Percentiles rank a stretch among this genome's conserved stretches.
Evolutionary conservation across 805 yeast species (phyloP).

Genomic region (Candida germanica): DNA sequence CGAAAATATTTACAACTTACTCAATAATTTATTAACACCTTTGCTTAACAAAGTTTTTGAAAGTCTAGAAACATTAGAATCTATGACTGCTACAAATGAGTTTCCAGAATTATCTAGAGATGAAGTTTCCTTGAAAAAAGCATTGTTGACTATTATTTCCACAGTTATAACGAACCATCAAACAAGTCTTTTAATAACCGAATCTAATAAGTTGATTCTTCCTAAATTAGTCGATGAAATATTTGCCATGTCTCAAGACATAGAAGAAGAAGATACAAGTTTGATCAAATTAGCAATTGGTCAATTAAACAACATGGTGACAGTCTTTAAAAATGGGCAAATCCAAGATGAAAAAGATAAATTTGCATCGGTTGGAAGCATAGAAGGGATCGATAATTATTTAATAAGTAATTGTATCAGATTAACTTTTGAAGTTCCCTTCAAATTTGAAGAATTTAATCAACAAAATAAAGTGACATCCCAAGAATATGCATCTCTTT

Average conservation of each 20-base stretch:
- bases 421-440: conserved; percentile 75
- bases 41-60: conserved; percentile 51
- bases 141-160: conserved; percentile 67
- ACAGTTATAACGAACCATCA: conserved; percentile 73
- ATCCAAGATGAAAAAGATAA: conserved; percentile 62
- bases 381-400: conserved; percentile 70
- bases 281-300: conserved; percentile 68
- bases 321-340: conserved; percentile 64
- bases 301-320: conserved; percentile 61
- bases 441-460: conserved; percentile 62
- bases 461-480: conserved; percentile 72
- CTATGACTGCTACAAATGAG: conserved; percentile 17
- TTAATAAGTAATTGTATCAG: conserved; percentile 67
- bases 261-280: conserved; percentile 22
- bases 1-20: conserved; percentile 65
- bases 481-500: conserved; percentile 67
- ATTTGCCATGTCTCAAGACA: conserved; percentile 61
- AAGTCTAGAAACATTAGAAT: conserved; percentile 27
- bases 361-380: conserved; percentile 43
- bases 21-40: conserved; percentile 74
- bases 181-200: conserved; percentile 71
- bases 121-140: conserved; percentile 60
- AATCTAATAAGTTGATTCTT: conserved; percentile 58
- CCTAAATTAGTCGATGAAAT: conserved; percentile 61
- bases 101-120: conserved; percentile 61